Evolutionary conservation across 768 basidiomycete species (phyloP), one percentile per base, ranked within the genome.

Genomic region (Pleurotus tuber-regium): DNA sequence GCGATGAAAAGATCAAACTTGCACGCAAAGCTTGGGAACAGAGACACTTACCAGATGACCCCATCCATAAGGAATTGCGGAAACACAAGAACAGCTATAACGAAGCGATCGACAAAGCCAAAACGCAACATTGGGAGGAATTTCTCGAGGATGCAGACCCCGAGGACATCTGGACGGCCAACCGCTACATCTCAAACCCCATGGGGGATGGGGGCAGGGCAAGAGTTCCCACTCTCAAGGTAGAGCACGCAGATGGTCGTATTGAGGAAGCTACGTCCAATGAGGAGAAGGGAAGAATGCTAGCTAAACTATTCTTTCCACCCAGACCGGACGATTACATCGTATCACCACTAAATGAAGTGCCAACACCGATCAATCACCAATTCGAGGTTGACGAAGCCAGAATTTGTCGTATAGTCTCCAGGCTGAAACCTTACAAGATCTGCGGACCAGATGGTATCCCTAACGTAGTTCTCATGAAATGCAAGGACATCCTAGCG

Each of bases 401-500:
- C 21, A 29, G 25, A 9, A 58, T 70, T 9, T 12, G 9, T 2
- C 21, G 41, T 0, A 58, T 54, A 0, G 52, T 64, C 1, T 12
- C 12, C 0, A 11, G 38, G 1, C 61, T 69, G 1, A 43, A 25
- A 4, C 57, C 57, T 1, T 56, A 59, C 53, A 59, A 65, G 43
- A 59, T 59, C 1, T 54, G 49, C 7, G 61, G 63, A 1, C 61
- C 61, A 4, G 65, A 69, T 25, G 59, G 59, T 1, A 64, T 68
- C 28, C 60, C 63, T 0, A 67, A 67, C 35, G 43, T 65, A 0
- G 56, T 61, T 0, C 51, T 64, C 3, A 54, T 63, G 31, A 51
- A 58, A 47, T 44, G 39, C 14, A 14, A 10, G 0, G 41, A 57
- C n/a, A 18, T 54, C 1, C 50, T 65, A 1, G 29, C 30, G 6